phyloP scores from a whole-genome alignment of 495 filamentous ascomycete genomes.

The Talaromyces borbonicus region DNA sequence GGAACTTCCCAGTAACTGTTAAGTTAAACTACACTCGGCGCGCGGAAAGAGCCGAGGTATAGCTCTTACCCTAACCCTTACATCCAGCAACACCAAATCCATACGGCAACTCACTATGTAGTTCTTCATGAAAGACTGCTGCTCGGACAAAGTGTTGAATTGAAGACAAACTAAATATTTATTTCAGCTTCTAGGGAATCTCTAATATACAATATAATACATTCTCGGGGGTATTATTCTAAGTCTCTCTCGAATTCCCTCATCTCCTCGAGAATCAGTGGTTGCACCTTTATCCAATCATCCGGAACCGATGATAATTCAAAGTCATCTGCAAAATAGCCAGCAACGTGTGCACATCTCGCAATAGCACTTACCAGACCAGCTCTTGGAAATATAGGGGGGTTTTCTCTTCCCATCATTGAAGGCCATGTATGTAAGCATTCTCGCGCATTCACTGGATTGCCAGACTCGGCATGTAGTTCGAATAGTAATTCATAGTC shows the following conservation, averaged over 20 bases:
- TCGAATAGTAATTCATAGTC: slow-evolving; percentile 50
- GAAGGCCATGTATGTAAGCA: slow-evolving; percentile 41
- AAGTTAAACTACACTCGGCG: no score
- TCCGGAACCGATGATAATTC: not conserved
- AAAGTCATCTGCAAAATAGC: not conserved
- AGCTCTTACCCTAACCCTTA: no score
- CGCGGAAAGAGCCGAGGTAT: no score
- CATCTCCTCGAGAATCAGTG: not conserved
- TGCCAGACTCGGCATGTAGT: slow-evolving; percentile 35
- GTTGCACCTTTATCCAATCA: not conserved
- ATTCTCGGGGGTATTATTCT: not conserved
- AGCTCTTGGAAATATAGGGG: slow-evolving; percentile 34
- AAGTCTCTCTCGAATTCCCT: not conserved
- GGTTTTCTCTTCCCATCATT: slow-evolving; percentile 50
- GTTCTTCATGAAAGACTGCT: no score
- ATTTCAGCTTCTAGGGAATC: no score
- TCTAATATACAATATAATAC: not conserved
- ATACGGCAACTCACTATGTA: no score
- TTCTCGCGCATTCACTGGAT: slow-evolving; percentile 36
- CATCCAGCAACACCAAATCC: no score
- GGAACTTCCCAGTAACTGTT: no score
- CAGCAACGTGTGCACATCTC: slow-evolving; percentile 2
- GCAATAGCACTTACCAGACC: slow-evolving; percentile 20
- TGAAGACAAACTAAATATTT: no score
- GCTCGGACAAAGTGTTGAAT: no score